phyloP scores from a whole-genome alignment of 2,329 filamentous ascomycete species.

The Allantophomopsis lycopodina region DNA sequence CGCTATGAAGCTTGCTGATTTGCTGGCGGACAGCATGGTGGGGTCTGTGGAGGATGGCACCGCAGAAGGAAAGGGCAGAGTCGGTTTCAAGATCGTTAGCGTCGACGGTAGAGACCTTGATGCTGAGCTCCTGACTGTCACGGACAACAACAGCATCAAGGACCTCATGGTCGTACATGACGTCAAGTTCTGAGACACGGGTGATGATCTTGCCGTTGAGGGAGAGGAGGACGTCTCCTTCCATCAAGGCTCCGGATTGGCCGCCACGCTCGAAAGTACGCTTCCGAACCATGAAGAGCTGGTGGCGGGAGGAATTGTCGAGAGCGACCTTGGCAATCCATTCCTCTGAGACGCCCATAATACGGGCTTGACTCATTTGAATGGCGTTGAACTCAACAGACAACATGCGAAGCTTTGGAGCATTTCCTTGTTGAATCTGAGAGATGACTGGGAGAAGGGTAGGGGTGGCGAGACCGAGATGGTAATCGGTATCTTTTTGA shows the following conservation, averaged over 20 bases:
- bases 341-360: conserved; percentile 92
- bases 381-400: conserved; percentile 92
- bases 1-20: conserved; percentile 89
- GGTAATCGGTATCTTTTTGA: conserved; percentile 89
- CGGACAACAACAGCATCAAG: conserved; percentile 81
- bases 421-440: conserved; percentile 67
- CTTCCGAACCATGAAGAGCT: conserved; percentile 97
- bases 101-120: conserved; percentile 73
- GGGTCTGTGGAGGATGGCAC: conserved; percentile 81
- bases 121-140: conserved; percentile 62
- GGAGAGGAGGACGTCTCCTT: conserved; percentile 86
- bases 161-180: conserved; percentile 84
- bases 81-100: conserved; percentile 88
- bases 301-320: conserved; percentile 83
- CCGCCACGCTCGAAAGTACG: conserved; percentile 55
- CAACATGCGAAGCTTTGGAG: conserved; percentile 75
- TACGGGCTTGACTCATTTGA: conserved; percentile 90
- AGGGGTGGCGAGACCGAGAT: conserved; percentile 81
- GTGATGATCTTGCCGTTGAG: conserved; percentile 89
- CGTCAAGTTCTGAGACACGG: conserved; percentile 78
- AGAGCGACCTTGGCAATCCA: conserved; percentile 87
- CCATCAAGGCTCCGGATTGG: conserved; percentile 54
- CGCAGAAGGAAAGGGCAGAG: conserved; percentile 86
- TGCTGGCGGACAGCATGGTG: conserved; percentile 96
- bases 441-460: conserved; percentile 79